Percentiles rank a stretch among this genome's conserved stretches.
These are phyloP conservation scores for Batkoa obscura DNA, from an alignment of 371 early-diverging fungal genomes.

Conservation along the genomic window DNA sequence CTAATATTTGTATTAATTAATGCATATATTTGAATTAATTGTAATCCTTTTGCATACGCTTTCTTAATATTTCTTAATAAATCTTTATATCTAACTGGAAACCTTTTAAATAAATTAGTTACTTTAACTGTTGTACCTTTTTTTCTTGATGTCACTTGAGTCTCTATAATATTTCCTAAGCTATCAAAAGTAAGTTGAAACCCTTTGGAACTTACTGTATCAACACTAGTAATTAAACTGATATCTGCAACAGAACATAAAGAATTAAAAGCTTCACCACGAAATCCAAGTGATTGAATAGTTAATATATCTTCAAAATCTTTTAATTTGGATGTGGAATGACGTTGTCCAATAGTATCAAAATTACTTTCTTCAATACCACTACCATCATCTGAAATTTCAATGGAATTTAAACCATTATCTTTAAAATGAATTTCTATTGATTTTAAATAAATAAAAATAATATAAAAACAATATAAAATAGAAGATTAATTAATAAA, in stretches of 20 bases:
- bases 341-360: conserved; percentile 38
- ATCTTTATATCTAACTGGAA: conserved; percentile 82
- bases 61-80: conserved; percentile 59
- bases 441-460: background rate
- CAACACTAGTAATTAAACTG: conserved; percentile 42
- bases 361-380: conserved; percentile 51
- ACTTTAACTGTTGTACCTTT: conserved; percentile 74
- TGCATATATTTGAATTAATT: conserved; percentile 69
- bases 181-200: conserved; percentile 42
- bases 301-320: conserved; percentile 43
- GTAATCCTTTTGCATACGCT: conserved; percentile 59
- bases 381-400: conserved; percentile 69
- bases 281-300: conserved; percentile 58
- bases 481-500: no score
- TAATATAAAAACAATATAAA: no score
- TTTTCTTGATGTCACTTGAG: conserved; percentile 25
- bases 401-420: conserved; percentile 48
- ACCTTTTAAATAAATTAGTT: conserved; percentile 49
- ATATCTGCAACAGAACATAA: conserved; percentile 42
- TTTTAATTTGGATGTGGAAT: conserved; percentile 62
- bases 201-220: conserved; percentile 39
- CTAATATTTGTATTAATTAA: conserved; percentile 45
- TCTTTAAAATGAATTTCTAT: conserved; percentile 64
- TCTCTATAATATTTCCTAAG: conserved; percentile 25
- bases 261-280: conserved; percentile 72